Base-by-base conservation (phyloP, 305 asterid species). In the Salvia sclarea region DNA sequence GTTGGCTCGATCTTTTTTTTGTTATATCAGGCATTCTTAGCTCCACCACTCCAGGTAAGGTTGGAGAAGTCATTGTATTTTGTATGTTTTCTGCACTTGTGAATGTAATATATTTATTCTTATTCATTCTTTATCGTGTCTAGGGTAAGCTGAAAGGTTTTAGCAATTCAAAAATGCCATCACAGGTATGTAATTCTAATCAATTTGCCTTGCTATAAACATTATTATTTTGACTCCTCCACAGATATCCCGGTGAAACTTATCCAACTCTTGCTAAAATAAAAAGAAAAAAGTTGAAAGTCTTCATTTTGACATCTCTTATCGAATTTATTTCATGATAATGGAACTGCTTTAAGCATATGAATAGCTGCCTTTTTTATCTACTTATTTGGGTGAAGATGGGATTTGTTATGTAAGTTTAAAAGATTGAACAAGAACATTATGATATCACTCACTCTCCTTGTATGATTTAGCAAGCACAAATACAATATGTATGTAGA, bases 1-100 rank as follows among this genome's bases (percentile, higher is more conserved):
- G 91, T 61, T 66, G 99, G 97, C 77, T 91, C 99, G 44, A 72
- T 87, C 68, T 94, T 89, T 79, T 91, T 74, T 83, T 77, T 94
- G 86, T 82, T 60, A 43, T 85, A 94, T 77, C 87, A 89, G 74
- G 90, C 87, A 75, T 81, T 81, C 71, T 68, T 85, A 47, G 90
- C 91, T 59, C 83, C 83, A 24, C 79, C 77, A 16, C 28, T 79
- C 33, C 80, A 87, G 96, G 98, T 93, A 80, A 69, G 45, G 12
- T 10, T 37, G 49, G 22, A 62, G 20, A 47, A 10, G 48, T 59
- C 5, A 24, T 45, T 44, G n/a, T n/a, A n/a, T 38, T 43, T 38
- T 72, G 21, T 14, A 20, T 31, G 16, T 22, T 8, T 45, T 56
- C 41, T 74, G 35, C 43, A 28, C 24, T 38, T 55, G 56, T 33